These are phyloP conservation scores for Thymus quinquecostatus DNA, from an alignment of 257 asterid genomes.

Conservation along the genomic window DNA sequence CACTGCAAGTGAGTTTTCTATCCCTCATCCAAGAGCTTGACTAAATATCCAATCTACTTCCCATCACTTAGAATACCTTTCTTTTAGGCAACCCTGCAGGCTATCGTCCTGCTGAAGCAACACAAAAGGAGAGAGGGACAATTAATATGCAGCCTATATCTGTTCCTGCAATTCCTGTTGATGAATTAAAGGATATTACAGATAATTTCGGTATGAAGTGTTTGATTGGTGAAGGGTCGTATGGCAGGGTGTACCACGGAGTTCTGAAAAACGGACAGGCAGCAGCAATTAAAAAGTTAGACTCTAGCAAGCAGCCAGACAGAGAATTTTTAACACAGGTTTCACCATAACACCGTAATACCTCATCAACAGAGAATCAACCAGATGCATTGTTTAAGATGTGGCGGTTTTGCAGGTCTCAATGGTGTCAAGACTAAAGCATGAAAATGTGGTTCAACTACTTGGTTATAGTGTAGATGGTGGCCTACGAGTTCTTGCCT, in stretches of 20 bases:
- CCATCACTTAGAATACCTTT: background rate
- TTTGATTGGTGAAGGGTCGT: constrained; percentile 84
- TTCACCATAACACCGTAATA: constrained; percentile 1
- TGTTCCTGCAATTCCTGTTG: constrained; percentile 68
- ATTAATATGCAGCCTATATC: constrained; percentile 62
- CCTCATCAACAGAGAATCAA: background rate
- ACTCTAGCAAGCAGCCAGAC: constrained; percentile 87
- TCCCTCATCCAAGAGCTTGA: background rate
- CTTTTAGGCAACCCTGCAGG: constrained; percentile 52
- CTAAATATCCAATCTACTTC: background rate
- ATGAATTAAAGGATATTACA: constrained; percentile 69
- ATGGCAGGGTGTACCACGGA: constrained; percentile 79
- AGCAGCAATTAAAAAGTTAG: constrained; percentile 83
- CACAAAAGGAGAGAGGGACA: constrained; percentile 53
- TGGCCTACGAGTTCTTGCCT: constrained; percentile 68
- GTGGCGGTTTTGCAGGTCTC: constrained; percentile 56
- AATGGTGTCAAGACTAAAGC: constrained; percentile 76
- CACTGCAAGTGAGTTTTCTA: constrained; percentile 52
- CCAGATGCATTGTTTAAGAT: constrained; percentile 1
- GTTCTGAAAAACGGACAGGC: constrained; percentile 57
- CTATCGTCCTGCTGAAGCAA: constrained; percentile 56
- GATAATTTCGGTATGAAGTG: constrained; percentile 67
- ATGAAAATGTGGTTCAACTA: constrained; percentile 68
- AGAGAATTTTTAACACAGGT: constrained; percentile 76
- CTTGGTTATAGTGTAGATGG: constrained; percentile 75